phyloP scores from a whole-genome alignment of 177 flowering plant genomes.

The Telopea speciosissima region DNA sequence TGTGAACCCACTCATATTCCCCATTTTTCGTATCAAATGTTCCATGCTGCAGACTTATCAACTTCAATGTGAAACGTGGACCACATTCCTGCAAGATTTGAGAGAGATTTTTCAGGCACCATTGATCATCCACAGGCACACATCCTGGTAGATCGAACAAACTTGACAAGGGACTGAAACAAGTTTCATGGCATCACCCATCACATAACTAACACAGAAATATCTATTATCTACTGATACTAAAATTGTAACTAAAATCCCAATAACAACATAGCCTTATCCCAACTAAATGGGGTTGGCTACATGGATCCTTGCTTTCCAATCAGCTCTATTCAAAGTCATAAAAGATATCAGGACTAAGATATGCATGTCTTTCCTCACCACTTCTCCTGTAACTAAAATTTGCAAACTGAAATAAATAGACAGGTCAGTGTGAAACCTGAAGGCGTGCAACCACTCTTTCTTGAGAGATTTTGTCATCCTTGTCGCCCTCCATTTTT shows the following conservation, averaged over 20 bases:
- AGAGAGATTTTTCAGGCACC: background rate
- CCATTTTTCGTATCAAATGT: constrained; percentile 93
- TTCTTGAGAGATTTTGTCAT: constrained; percentile 25
- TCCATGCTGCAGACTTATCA: constrained; percentile 84
- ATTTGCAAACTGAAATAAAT: background rate
- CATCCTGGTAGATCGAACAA: background rate
- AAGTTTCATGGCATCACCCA: background rate
- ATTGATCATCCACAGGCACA: background rate
- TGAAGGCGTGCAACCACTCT: constrained; percentile 73
- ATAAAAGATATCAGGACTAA: too few species aligned
- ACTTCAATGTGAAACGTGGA: constrained; percentile 82
- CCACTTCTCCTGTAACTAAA: too few species aligned
- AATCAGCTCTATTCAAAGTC: too few species aligned
- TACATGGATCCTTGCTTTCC: too few species aligned
- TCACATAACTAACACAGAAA: background rate
- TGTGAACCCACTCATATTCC: constrained; percentile 96
- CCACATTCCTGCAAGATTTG: constrained; percentile 75
- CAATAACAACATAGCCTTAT: too few species aligned
- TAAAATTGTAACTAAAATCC: too few species aligned
- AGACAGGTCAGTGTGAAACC: constrained; percentile 30
- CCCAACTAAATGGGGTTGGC: too few species aligned
- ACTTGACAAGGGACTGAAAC: background rate
- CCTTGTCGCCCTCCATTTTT: constrained; percentile 33
- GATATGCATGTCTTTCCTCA: too few species aligned
- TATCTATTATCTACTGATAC: too few species aligned